Evolutionary conservation across 768 basidiomycete genomes (phyloP), one percentile per base, ranked within the genome.

Genomic region (Nidularia sp.): DNA sequence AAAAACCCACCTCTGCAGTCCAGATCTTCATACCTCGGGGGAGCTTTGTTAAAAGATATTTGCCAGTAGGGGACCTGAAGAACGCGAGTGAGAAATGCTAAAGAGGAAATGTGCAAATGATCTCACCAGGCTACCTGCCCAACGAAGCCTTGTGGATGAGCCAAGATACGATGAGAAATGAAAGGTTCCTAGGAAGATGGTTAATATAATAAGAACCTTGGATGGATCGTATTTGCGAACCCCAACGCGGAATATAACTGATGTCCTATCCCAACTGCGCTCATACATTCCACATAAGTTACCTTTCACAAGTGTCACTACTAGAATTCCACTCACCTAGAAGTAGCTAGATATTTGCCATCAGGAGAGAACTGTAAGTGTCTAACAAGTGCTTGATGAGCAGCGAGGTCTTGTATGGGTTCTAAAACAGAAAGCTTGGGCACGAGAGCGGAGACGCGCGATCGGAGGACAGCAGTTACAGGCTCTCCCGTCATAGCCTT

Each of bases 291-390:
- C 31, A 25, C 18, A 25, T 53, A 12, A 42, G 49, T 50, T 12
- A 29, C 7, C 6, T 25, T 6, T 7, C 5, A 33, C 22, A 22
- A 33, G 53, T 32, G 12, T 31, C 9, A 47, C 32, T 8, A 34
- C 25, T 18, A 43, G 52, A 45, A 42, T 4, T 13, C 34, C 34
- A 36, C 68, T 47, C 58, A 84, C 79, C 85, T 85, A 31, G 85
- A 86, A 3, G 87, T 89, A 2, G 86, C 88, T 57, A 90, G 62
- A 60, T 79, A 87, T 61, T 76, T 82, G 15, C 88, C 88, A 63
- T 88, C 80, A 1, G 86, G 87, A 1, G 85, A 88, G 68, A 90
- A 90, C 63, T 88, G 83, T 60, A 90, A 63, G 64, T 88, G 84
- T 49, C 83, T 66, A 13, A 90, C 87, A 31, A 88, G 76, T 5